Base-by-base conservation (phyloP, 768 basidiomycete genomes). In the Amanita rubescens region DNA sequence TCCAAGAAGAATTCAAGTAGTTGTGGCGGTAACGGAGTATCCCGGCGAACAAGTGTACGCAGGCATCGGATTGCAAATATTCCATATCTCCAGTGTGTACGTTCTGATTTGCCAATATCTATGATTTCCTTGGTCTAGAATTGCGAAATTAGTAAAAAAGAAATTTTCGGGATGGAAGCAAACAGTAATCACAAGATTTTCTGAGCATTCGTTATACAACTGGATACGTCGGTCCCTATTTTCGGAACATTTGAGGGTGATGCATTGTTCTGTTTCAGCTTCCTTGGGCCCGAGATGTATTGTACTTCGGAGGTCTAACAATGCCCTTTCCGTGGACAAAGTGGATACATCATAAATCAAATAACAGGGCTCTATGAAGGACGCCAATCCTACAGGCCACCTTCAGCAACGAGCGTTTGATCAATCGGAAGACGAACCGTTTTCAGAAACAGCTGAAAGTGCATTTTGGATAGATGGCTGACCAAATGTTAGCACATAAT, bases 21-120 rank as follows among this genome's bases (percentile, higher is more conserved):
- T 14, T 69, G 64, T 0, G 75, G 57, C 22, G 71, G 71, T 51
- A 77, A 65, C 11, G 83, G 77, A 1, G 61, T 62, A 64, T 93
- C 90, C 1, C 81, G 79, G 17, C 89, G 74, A 44, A 90, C 72
- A 12, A 91, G 69, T 3, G 86, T 79, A 24, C 87, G 76, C 14
- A 91, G 70, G 61, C 80, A 79, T 52, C 85, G 75, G 25, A 83
- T 72, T 9, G 87, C 86, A 34, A 81, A 80, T 38, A 90, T 85
- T 5, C 74, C 71, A 63, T 93, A 93, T 52, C 82, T 78, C 90
- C 90, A 91, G 62, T 93, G 90, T 4, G 85, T 90, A 14, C 71
- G 67, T 3, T 76, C 59, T 24, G 81, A 79, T 19, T 78, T 73
- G 1, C 80, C 87, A 34, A 88, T 74, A 25, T 76, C 72, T 30